Percentiles rank a stretch among this genome's conserved stretches.
These are phyloP conservation scores for Shiraia bambusicola DNA, from an alignment of 2,329 filamentous ascomycete species.

Conservation along the genomic window DNA sequence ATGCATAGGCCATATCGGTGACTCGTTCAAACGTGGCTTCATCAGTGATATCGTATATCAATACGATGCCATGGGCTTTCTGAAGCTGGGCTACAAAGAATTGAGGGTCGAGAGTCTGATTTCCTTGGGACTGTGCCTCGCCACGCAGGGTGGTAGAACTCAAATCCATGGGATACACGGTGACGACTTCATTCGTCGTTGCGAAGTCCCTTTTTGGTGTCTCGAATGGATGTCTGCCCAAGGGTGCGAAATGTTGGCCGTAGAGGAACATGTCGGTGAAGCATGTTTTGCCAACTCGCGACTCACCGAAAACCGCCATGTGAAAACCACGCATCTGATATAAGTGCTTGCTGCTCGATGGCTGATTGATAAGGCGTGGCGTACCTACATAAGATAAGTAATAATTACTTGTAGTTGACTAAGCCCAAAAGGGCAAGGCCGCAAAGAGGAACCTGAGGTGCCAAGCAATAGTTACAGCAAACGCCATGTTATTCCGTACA, in stretches of 20 bases:
- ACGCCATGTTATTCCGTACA: no score
- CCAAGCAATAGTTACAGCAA: no score
- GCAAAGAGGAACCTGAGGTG: no score
- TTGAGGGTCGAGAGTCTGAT: slow-evolving; percentile 2
- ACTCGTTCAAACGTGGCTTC: slow-evolving; percentile 23
- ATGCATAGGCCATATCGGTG: slow-evolving; percentile 19
- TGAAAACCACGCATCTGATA: not conserved
- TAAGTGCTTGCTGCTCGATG: no score
- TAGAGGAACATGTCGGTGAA: slow-evolving; percentile 17
- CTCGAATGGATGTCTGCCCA: slow-evolving; percentile 4
- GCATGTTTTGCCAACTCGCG: slow-evolving; percentile 24
- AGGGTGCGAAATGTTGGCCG: no score
- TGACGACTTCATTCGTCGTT: slow-evolving; percentile 10
- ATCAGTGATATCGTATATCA: slow-evolving; percentile 34
- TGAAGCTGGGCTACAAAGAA: slow-evolving; percentile 12
- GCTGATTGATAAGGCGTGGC: no score
- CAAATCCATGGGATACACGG: slow-evolving; percentile 22
- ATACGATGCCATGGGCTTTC: slow-evolving; percentile 23
- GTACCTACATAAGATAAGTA: no score
- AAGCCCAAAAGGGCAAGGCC: no score
- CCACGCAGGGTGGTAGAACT: slow-evolving; percentile 18
- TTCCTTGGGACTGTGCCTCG: not conserved
- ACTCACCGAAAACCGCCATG: slow-evolving; percentile 19
- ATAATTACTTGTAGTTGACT: no score
- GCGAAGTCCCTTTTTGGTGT: slow-evolving; percentile 9